Conservation (phyloP, 495 filamentous ascomycete species). For the Aspergillus asperescens region DNA sequence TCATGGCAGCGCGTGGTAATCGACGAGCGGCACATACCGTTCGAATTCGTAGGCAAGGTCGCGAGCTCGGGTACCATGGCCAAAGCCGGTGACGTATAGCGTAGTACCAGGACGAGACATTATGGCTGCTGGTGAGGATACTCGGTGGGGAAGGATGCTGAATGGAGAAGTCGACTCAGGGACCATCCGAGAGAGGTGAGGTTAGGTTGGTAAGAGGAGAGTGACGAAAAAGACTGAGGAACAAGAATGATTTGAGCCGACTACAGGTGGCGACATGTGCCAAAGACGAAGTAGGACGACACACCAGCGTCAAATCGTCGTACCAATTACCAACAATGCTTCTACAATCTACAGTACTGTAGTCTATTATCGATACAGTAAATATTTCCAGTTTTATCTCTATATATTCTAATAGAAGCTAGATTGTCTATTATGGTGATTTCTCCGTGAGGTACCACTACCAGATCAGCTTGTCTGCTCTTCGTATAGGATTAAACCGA, state of each 20-base stretch:
- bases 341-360: too few species aligned
- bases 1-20: constrained; percentile 34
- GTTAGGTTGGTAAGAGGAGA: background rate
- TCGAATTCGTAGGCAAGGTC: constrained; percentile 99
- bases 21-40: constrained; percentile 81
- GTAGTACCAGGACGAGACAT: constrained; percentile 95
- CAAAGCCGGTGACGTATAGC: constrained; percentile 96
- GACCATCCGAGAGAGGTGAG: background rate
- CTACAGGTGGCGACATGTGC: constrained; percentile 1
- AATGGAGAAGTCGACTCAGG: background rate
- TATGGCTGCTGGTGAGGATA: constrained; percentile 4
- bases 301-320: too few species aligned
- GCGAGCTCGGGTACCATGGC: constrained; percentile 97
- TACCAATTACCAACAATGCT: too few species aligned
- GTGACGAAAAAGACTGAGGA: constrained; percentile 5
- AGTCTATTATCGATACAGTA: too few species aligned
- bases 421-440: too few species aligned
- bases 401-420: too few species aligned
- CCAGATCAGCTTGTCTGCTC: too few species aligned
- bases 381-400: too few species aligned
- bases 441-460: too few species aligned
- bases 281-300: background rate
- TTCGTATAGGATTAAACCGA: too few species aligned
- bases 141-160: background rate
- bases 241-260: background rate